Evolutionary conservation across 1,139 yeast genomes (phyloP).

Genomic region (Nadsonia commutata): DNA sequence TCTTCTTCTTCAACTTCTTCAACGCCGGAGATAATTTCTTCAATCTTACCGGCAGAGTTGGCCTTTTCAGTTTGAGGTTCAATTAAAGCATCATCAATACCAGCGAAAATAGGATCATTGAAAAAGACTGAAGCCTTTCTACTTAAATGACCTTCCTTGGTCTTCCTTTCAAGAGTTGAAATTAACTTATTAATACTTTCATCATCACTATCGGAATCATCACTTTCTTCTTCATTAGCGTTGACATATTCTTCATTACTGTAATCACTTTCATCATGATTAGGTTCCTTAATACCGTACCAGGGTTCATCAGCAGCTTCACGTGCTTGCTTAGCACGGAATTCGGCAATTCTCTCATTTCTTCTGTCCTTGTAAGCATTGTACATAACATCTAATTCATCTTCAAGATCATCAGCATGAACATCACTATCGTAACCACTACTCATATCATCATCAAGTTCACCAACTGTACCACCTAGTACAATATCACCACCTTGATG

Average conservation of each 20-base stretch:
- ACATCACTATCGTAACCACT: constrained; percentile 36
- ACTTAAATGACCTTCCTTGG: constrained; percentile 41
- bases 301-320: constrained; percentile 52
- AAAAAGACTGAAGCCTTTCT: constrained; percentile 63
- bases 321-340: constrained; percentile 65
- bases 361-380: constrained; percentile 53
- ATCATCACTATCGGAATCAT: constrained; percentile 35
- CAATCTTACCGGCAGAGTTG: constrained; percentile 1
- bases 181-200: constrained; percentile 53
- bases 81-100: constrained; percentile 35
- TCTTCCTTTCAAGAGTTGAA: constrained; percentile 36
- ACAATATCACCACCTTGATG: constrained; percentile 33
- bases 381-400: constrained; percentile 74
- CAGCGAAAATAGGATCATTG: constrained; percentile 59
- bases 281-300: constrained; percentile 55
- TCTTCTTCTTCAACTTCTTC: constrained; percentile 6
- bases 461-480: constrained; percentile 21
- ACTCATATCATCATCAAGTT: constrained; percentile 25
- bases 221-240: constrained; percentile 20
- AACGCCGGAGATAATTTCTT: constrained; percentile 1
- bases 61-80: constrained; percentile 17
- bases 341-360: constrained; percentile 68
- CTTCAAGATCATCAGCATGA: constrained; percentile 60
- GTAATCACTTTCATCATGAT: constrained; percentile 22
- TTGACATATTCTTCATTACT: constrained; percentile 20